Evolutionary conservation across 495 filamentous ascomycete genomes (phyloP).

Genomic region (Gamarada debralockiae): DNA sequence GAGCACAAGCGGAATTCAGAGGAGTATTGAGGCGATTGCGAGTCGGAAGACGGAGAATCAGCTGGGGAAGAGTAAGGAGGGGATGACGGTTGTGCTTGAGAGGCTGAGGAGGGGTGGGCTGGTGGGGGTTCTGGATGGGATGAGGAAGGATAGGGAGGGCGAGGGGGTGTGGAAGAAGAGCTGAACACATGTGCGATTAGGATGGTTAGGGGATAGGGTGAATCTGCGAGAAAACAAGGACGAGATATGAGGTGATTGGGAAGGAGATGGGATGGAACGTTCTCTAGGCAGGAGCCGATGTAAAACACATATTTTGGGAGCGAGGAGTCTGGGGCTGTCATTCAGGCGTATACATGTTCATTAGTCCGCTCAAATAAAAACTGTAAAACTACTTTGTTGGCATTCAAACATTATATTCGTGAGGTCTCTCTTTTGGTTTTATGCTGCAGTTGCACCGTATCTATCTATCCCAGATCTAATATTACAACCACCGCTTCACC

Average conservation of each 20-base stretch:
- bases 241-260: background rate
- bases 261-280: background rate
- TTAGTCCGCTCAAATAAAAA: constrained; percentile 19
- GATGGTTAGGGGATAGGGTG: background rate
- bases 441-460: too few relatives aligned
- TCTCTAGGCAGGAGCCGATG: constrained; percentile 7
- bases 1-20: constrained; percentile 76
- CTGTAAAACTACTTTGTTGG: constrained; percentile 4
- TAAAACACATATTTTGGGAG: constrained; percentile 17
- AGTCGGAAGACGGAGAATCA: constrained; percentile 79
- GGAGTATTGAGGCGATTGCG: constrained; percentile 86
- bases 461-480: too few relatives aligned
- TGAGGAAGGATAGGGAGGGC: constrained; percentile 63
- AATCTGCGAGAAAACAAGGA: background rate
- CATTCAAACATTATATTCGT: background rate
- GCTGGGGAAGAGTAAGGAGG: constrained; percentile 82
- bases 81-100: constrained; percentile 92
- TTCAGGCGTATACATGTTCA: constrained; percentile 13
- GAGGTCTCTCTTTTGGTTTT: too few relatives aligned
- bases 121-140: constrained; percentile 79
- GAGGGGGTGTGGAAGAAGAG: constrained; percentile 23
- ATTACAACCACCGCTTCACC: too few relatives aligned
- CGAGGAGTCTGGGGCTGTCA: constrained; percentile 21
- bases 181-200: constrained; percentile 1
- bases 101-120: constrained; percentile 78